Base-by-base conservation (phyloP, 495 filamentous ascomycete species). In the Penicillium soppii region DNA sequence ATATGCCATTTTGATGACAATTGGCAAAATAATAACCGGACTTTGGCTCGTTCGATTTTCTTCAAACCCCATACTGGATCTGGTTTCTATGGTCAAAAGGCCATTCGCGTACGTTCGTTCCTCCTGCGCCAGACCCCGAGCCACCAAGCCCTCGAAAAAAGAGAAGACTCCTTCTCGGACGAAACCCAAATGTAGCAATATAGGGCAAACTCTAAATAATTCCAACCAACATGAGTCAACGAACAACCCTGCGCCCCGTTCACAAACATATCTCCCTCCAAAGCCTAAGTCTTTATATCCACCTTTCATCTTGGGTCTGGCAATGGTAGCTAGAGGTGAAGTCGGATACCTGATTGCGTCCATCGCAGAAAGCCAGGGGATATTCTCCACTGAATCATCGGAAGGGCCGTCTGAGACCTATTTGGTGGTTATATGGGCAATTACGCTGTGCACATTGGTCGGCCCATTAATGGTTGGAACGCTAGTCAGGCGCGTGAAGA, bases 331-430 rank as follows among this genome's bases (percentile, higher is more conserved):
- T 0, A 78, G 88, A 27, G 89, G 89, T 3, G 89, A 95, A 60
- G 86, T 92, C 21, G 88, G 88, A 0, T 89, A 90, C 47, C 68
- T 92, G 17, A 88, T 94, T 50, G 83, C 87, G 5, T 83, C 87
- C 3, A 64, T 90, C 4, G 86, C 84, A 0, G 69, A 86, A 45
- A 79, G 76, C 9, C 61, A 78, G 20, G 80, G 83, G 0, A 74
- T 85, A n/a, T 85, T 87, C 17, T 52, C 53, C 4, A 47, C 50
- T 0, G 51, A 53, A 4, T 33, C 59, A 0, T 56, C 59, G 1
- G 35, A 45, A 1, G 60, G 39, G 2, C 52, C 48, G 2, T 70
- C 72, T 0, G 74, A 82, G 13, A 66, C 80, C 4, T 92, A 87
- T 57, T 66, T 91, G 3, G 70, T 90, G 7, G 78, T 86, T 0